These are phyloP conservation scores for Pythium brassicae DNA, from an alignment of 352 stramenopile species.

Conservation along the genomic window DNA sequence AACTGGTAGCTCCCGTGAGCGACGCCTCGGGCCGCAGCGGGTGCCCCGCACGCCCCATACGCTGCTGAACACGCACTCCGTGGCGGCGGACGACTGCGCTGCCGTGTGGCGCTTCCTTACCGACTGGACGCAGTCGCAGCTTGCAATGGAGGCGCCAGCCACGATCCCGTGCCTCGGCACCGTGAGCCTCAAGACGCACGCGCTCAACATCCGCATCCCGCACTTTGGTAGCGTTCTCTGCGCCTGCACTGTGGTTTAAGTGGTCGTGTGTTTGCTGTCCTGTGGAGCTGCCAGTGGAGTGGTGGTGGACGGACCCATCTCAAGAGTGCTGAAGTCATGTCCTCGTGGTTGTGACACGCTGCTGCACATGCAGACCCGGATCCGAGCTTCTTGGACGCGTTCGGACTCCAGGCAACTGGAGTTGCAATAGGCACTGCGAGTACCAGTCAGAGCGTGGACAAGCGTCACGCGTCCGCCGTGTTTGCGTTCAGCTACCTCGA, in stretches of 20 bases:
- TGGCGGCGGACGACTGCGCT: background rate
- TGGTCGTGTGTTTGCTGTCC: too few species aligned
- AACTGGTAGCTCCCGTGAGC: background rate
- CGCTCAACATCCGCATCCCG: conserved; percentile 48
- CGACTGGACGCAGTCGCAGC: conserved; percentile 19
- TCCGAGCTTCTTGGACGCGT: conserved; percentile 44
- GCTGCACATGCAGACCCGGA: conserved; percentile 38
- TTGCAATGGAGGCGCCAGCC: conserved; percentile 70
- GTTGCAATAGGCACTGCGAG: background rate
- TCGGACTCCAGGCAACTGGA: conserved; percentile 25
- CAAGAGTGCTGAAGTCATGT: too few species aligned
- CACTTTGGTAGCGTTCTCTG: conserved; percentile 41
- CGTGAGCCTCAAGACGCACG: conserved; percentile 41
- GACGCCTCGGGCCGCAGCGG: background rate
- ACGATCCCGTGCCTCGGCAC: conserved; percentile 68
- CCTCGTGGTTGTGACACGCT: background rate
- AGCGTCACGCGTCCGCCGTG: conserved; percentile 6
- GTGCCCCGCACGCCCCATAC: background rate
- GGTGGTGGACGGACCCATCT: too few species aligned
- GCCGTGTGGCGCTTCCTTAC: background rate
- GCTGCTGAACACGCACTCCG: background rate
- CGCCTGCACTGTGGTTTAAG: too few species aligned
- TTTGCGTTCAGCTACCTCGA: conserved; percentile 57
- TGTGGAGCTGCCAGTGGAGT: too few species aligned
- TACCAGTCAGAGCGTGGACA: background rate